A percentile compares a stretch with the other conserved stretches of the same genome.
Conservation (phyloP, 2,329 filamentous ascomycete genomes). For the Fusarium sterilihyphosum region DNA sequence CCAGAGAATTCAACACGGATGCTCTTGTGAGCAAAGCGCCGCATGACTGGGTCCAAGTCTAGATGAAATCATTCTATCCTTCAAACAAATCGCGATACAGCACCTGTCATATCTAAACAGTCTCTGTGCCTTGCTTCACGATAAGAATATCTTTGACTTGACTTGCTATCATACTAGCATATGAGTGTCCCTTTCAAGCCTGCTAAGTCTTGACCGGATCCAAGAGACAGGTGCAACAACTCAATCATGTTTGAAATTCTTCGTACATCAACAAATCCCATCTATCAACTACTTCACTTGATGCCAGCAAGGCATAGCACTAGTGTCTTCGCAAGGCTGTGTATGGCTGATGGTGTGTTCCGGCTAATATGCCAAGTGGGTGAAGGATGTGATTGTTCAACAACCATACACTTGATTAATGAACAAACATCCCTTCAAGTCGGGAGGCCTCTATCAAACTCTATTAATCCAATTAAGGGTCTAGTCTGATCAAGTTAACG, state of each 20-base stretch:
- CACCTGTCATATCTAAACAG: neutral
- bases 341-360: neutral
- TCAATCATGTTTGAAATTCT: slow-evolving; percentile 2
- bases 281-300: neutral
- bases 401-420: neutral
- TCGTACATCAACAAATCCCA: neutral
- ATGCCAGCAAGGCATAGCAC: neutral
- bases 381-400: neutral
- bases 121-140: neutral
- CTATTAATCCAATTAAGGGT: neutral
- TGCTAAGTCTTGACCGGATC: neutral
- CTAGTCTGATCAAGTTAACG: neutral
- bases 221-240: neutral
- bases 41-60: neutral
- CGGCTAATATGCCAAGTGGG: slow-evolving; percentile 2
- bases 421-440: neutral
- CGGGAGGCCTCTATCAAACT: neutral
- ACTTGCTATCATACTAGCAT: neutral
- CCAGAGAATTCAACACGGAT: neutral
- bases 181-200: neutral
- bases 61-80: neutral
- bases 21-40: neutral
- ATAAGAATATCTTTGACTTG: neutral
- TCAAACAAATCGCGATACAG: neutral
- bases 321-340: neutral